Conservation (phyloP, 768 basidiomycete genomes). For the Rubroboletus satanas region DNA sequence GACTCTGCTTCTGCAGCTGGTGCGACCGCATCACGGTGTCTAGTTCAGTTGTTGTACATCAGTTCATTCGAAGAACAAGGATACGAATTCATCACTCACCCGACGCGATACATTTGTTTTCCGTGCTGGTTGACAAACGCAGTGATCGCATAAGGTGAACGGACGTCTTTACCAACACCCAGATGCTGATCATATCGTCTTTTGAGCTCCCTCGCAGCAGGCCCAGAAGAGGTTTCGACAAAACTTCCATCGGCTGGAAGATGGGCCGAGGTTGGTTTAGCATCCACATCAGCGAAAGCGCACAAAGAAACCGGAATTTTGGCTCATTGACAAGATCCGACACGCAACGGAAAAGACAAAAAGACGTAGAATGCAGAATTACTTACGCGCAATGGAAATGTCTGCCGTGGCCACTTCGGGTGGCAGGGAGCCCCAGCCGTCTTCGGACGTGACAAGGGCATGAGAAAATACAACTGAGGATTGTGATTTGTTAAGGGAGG, state of each 20-base stretch:
- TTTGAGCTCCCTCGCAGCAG: conserved; percentile 75
- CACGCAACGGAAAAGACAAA: neutral
- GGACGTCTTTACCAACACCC: conserved; percentile 61
- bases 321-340: conserved; percentile 5
- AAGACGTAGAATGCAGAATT: conserved; percentile 3
- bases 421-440: conserved; percentile 41
- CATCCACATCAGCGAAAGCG: neutral
- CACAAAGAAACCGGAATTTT: neutral
- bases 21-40: conserved; percentile 58
- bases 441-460: conserved; percentile 32
- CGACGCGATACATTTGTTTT: conserved; percentile 70
- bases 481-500: conserved; percentile 37
- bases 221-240: conserved; percentile 75
- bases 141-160: conserved; percentile 81
- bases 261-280: conserved; percentile 1
- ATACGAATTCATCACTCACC: conserved; percentile 44
- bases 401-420: conserved; percentile 54
- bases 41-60: conserved; percentile 23
- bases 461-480: conserved; percentile 46
- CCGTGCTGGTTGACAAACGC: conserved; percentile 80
- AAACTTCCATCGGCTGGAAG: conserved; percentile 66
- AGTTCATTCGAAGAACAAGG: neutral
- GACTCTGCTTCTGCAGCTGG: conserved; percentile 55
- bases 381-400: conserved; percentile 57
- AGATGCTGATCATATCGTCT: conserved; percentile 64